Evolutionary conservation across 2,329 filamentous ascomycete genomes (phyloP).

Genomic region (Trichoderma aggressivum): DNA sequence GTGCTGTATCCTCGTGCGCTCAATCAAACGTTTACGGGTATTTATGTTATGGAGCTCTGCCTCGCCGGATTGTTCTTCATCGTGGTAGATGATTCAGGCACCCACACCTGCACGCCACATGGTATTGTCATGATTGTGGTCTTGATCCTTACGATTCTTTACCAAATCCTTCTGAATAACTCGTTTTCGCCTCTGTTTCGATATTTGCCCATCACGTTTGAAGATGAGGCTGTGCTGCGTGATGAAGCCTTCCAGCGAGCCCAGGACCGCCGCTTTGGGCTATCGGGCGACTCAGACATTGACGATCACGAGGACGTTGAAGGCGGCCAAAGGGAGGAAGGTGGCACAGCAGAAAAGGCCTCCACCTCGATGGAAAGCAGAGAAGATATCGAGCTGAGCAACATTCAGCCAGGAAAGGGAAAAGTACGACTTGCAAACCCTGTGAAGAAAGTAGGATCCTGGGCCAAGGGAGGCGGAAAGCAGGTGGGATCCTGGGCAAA

Average conservation of each 20-base stretch:
- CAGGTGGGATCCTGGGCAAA: slow-evolving; percentile 36
- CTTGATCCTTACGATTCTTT: slow-evolving; percentile 66
- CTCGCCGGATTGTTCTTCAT: slow-evolving; percentile 89
- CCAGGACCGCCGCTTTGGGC: slow-evolving; percentile 66
- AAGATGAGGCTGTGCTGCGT: slow-evolving; percentile 89
- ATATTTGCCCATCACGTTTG: slow-evolving; percentile 89
- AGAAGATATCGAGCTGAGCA: slow-evolving; percentile 40
- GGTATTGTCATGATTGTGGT: slow-evolving; percentile 81
- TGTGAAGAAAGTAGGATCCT: slow-evolving; percentile 46
- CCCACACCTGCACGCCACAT: slow-evolving; percentile 65
- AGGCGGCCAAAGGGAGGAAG: slow-evolving; percentile 24
- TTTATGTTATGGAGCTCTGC: slow-evolving; percentile 92
- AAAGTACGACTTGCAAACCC: slow-evolving; percentile 39
- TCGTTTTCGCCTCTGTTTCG: slow-evolving; percentile 83
- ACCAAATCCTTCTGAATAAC: slow-evolving; percentile 75
- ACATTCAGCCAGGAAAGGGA: slow-evolving; percentile 26
- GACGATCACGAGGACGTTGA: slow-evolving; percentile 43
- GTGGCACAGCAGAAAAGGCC: slow-evolving; percentile 24
- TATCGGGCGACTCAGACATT: slow-evolving; percentile 52
- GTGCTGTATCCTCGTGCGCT: slow-evolving; percentile 88
- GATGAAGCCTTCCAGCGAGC: slow-evolving; percentile 84
- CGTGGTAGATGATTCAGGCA: slow-evolving; percentile 53
- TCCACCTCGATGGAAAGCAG: slow-evolving; percentile 35
- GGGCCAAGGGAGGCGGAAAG: slow-evolving; percentile 37
- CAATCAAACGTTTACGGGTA: slow-evolving; percentile 90